Base-by-base conservation (phyloP, 75 land plant species). In the Pseudotsuga menziesii region DNA sequence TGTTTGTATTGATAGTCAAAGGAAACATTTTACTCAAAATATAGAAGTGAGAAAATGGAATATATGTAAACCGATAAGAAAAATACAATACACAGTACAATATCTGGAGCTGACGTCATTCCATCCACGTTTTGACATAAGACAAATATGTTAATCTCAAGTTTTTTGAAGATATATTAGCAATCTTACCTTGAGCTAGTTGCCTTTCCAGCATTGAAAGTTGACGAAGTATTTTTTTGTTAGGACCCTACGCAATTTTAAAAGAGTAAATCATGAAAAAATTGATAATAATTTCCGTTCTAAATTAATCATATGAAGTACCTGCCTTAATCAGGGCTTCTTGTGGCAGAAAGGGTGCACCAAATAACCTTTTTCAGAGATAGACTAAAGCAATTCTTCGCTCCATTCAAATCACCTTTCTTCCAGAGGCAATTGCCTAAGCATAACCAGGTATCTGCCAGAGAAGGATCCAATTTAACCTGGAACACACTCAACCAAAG, bases 401-500 rank as follows among this genome's bases (percentile, higher is more conserved):
- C 94, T 26, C 89, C 80, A 66, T 74, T 22, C 7, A 96, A 83
- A 78, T 96, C 99, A n/a, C 90, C 93, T 63, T 96, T 96, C 82
- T 96, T 96, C 99, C 99, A 96, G 78, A 94, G 85, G 82, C 97
- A 90, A 72, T 92, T 86, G 5, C 99, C 97, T 77, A 96, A 80
- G 78, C 97, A 91, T 27, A 88, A 77, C 99, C 99, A 96, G 56
- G 97, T 97, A 91, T 94, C 99, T 72, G 82, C 84, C 80, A 90
- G 85, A 56, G 97, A 91, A 52, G 99, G 99, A 86, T 92, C 91
- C 80, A 96, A 79, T 82, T 96, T 96, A 57, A 96, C 99, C 99
- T 96, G 86, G 57, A 73, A 15, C 41, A 25, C 67, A 59, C 78
- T 32, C 57, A 29, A 77, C 78, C 23, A 57, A 16, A 52, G 79